A percentile compares a stretch with the other conserved stretches of the same genome.
These are phyloP conservation scores for Beauveria caledonica DNA, from an alignment of 2,329 filamentous ascomycete genomes.

Conservation along the genomic window DNA sequence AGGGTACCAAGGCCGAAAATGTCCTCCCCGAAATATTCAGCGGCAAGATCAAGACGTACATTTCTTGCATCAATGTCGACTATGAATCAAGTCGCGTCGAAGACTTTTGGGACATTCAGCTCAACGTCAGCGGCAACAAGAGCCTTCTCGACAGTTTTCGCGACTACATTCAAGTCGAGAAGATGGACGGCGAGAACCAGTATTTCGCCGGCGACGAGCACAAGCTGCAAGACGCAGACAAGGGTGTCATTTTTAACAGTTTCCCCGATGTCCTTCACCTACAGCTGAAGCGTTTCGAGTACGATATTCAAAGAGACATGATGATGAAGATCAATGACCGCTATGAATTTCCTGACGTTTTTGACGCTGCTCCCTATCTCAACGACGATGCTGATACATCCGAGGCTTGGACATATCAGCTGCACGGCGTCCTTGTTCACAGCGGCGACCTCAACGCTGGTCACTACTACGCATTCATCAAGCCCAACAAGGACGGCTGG, in stretches of 20 bases:
- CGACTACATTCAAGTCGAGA: constrained; percentile 94
- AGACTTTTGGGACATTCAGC: constrained; percentile 98
- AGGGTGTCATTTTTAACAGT: constrained; percentile 93
- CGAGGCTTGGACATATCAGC: constrained; percentile 82
- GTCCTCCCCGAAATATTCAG: constrained; percentile 86
- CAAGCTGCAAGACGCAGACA: constrained; percentile 92
- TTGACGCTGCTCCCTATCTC: constrained; percentile 80
- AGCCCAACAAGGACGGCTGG: constrained; percentile 83
- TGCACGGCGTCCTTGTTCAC: constrained; percentile 93
- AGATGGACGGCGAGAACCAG: constrained; percentile 95
- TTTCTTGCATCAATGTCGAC: constrained; percentile 95
- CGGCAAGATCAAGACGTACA: constrained; percentile 97
- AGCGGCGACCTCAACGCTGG: constrained; percentile 95
- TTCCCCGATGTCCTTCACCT: constrained; percentile 92
- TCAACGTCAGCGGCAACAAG: constrained; percentile 92
- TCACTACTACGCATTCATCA: constrained; percentile 96
- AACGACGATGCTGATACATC: constrained; percentile 79
- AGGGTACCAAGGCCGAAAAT: constrained; percentile 85
- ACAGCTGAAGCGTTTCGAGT: constrained; percentile 95
- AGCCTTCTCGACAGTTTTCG: constrained; percentile 89
- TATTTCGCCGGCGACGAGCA: constrained; percentile 87
- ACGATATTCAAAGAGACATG: constrained; percentile 89
- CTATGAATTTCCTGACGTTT: constrained; percentile 79
- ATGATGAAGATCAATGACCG: constrained; percentile 99
- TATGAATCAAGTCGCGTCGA: constrained; percentile 94